These are phyloP conservation scores for Phlebiopsis gigantea DNA, from an alignment of 768 basidiomycete genomes.

Conservation along the genomic window DNA sequence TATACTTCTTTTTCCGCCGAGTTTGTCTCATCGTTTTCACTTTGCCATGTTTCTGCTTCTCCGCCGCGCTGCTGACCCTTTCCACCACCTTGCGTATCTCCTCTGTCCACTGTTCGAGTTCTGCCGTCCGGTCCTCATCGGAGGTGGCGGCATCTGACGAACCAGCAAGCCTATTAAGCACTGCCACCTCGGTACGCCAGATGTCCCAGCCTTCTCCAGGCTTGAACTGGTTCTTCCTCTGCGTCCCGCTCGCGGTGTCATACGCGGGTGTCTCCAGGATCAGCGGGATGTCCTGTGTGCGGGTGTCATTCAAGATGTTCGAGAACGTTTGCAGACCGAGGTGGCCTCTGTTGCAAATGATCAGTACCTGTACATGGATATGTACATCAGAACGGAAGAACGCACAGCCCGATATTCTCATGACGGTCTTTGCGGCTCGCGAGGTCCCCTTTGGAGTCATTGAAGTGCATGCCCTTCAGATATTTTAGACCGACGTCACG, in stretches of 20 bases:
- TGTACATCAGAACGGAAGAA: not conserved
- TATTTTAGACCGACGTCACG: slow-evolving; percentile 64
- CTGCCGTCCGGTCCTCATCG: not conserved
- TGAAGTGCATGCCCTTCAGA: slow-evolving; percentile 79
- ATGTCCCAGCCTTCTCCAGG: slow-evolving; percentile 40
- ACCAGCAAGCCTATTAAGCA: slow-evolving; percentile 44
- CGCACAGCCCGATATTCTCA: slow-evolving; percentile 80
- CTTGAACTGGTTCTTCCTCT: slow-evolving; percentile 3
- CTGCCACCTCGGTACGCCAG: slow-evolving; percentile 70
- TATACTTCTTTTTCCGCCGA: slow-evolving; percentile 13
- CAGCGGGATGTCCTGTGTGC: slow-evolving; percentile 66
- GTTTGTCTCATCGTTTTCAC: slow-evolving; percentile 4
- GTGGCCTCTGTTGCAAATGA: slow-evolving; percentile 44
- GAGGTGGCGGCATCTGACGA: not conserved
- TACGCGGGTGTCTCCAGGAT: slow-evolving; percentile 79
- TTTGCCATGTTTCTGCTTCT: slow-evolving; percentile 16
- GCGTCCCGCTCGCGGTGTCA: slow-evolving; percentile 31
- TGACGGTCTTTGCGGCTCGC: slow-evolving; percentile 73
- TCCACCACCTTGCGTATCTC: slow-evolving; percentile 16
- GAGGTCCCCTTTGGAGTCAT: slow-evolving; percentile 69
- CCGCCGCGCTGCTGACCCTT: slow-evolving; percentile 9
- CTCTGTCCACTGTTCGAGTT: slow-evolving; percentile 10
- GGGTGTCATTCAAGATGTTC: slow-evolving; percentile 62
- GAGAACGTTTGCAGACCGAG: slow-evolving; percentile 45
- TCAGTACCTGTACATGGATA: not conserved